Evolutionary conservation across 768 basidiomycete species (phyloP), one percentile per base, ranked within the genome.

Genomic region (Panaeolus cyanescens): DNA sequence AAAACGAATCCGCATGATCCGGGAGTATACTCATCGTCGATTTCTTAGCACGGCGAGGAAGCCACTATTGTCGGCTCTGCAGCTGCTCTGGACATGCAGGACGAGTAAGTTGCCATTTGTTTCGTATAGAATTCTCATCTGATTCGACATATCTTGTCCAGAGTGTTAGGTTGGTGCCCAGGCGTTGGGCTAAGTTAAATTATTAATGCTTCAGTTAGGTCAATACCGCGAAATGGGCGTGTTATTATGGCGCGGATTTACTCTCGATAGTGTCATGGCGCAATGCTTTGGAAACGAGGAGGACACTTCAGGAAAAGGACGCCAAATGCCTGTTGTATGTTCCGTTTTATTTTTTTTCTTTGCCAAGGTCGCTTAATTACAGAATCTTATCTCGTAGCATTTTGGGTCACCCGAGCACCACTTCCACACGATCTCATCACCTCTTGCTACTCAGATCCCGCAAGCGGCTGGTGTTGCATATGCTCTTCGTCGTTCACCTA

Each of bases 211-310:
- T 28, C 22, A 50, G n/a, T 13, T 13, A 92, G 91, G 89, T 54
- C 95, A 98, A 80, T 98, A 98, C 69, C 90, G 93, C 58, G 94
- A 93, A 80, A 87, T 93, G 79, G 95, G 93, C 40, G 95, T 95
- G 5, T 81, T 97, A 7, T 77, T 96, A 1, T 96, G 93, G 89
- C 85, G 96, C 37, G 92, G 89, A 20, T 96, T 92, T 71, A 79
- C 84, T 17, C 72, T 95, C 19, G 86, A 94, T 67, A 77, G 83
- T n/a, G 77, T 91, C 60, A 96, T 98, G 93, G 88, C 87, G 0
- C 95, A 97, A 72, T 95, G 93, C 72, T 93, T 97, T 68, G 92
- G 93, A 32, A 96, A 92, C 65, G 77, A 86, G 66, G 85, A 92
- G 62, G 95, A 98, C 71, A 81, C 73, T 10, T 84, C 87, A 10